phyloP scores from a whole-genome alignment of 345 rosid genomes.

The Populus alba region DNA sequence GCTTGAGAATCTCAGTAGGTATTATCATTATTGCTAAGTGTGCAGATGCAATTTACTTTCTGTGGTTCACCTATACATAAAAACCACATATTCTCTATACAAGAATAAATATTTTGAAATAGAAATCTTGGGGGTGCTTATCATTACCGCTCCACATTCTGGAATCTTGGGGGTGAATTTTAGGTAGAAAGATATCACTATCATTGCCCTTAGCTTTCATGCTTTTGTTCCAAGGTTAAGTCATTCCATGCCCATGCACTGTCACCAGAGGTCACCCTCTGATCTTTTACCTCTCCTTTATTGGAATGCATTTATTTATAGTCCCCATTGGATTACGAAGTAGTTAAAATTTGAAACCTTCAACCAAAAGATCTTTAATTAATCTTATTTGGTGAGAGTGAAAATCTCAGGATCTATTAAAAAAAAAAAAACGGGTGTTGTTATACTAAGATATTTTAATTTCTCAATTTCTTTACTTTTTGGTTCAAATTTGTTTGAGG shows the following conservation, averaged over 20 bases:
- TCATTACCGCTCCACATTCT: background rate
- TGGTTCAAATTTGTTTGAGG: too few species aligned
- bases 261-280: slow-evolving; percentile 30
- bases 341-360: too few species aligned
- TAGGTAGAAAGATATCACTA: slow-evolving; percentile 43
- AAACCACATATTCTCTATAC: background rate
- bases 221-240: slow-evolving; percentile 46
- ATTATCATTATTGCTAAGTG: background rate
- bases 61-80: background rate
- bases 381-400: too few species aligned
- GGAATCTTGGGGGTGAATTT: slow-evolving; percentile 38
- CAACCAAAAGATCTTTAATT: too few species aligned
- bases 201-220: slow-evolving; percentile 34
- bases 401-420: background rate
- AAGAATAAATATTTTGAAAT: background rate
- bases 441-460: too few species aligned
- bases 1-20: background rate
- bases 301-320: background rate
- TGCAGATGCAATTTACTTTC: background rate
- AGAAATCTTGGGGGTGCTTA: background rate
- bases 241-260: slow-evolving; percentile 50
- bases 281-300: slow-evolving; percentile 11
- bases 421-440: background rate
- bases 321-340: background rate
- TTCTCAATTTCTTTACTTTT: too few species aligned